phyloP scores from a whole-genome alignment of 2,329 filamentous ascomycete species.

The Canariomyces notabilis region DNA sequence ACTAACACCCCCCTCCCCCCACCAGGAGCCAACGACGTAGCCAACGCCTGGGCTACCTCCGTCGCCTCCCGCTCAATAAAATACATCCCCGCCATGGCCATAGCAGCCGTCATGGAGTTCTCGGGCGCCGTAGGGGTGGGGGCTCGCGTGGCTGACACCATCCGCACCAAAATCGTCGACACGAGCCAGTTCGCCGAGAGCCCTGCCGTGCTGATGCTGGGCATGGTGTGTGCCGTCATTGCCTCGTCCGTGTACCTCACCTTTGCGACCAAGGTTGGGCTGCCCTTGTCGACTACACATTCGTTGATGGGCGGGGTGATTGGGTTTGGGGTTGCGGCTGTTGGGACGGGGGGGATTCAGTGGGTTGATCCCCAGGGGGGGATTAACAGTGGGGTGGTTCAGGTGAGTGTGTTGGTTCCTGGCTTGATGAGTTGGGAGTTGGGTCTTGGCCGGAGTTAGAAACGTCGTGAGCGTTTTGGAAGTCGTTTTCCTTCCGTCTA shows the following conservation, averaged over 20 bases:
- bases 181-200: slow-evolving; percentile 41
- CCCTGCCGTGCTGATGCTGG: slow-evolving; percentile 52
- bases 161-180: slow-evolving; percentile 55
- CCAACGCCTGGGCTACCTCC: slow-evolving; percentile 69
- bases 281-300: slow-evolving; percentile 59
- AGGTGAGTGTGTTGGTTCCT: neutral
- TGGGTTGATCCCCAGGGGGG: slow-evolving; percentile 46
- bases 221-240: slow-evolving; percentile 51
- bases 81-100: slow-evolving; percentile 54
- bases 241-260: slow-evolving; percentile 53
- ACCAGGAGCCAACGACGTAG: slow-evolving; percentile 59
- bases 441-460: neutral
- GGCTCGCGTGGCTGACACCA: slow-evolving; percentile 56
- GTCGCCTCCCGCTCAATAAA: slow-evolving; percentile 64
- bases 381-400: slow-evolving; percentile 48
- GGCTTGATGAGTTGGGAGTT: neutral
- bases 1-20: no score
- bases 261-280: slow-evolving; percentile 47
- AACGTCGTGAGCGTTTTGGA: no score
- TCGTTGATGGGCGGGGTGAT: slow-evolving; percentile 57
- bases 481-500: no score
- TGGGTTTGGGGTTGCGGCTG: slow-evolving; percentile 52
- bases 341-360: slow-evolving; percentile 44
- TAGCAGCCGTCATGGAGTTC: slow-evolving; percentile 58
- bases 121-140: slow-evolving; percentile 55